phyloP scores from a whole-genome alignment of 2,329 filamentous ascomycete genomes.

The Fusarium sarcochroum region DNA sequence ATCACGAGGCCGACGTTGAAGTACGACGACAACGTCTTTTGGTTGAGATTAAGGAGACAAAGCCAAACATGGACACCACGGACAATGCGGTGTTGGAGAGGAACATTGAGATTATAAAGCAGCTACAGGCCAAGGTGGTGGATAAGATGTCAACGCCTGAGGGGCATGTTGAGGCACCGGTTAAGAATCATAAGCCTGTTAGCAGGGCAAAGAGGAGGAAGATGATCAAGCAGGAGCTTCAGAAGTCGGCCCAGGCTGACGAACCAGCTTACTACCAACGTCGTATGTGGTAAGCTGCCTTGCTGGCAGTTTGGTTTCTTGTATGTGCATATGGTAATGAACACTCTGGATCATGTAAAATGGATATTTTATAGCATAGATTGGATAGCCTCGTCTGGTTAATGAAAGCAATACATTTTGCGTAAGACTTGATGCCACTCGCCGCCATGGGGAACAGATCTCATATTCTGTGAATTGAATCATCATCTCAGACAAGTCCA shows the following conservation, averaged over 20 bases:
- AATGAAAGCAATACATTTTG: not conserved
- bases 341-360: conserved; percentile 11
- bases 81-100: conserved; percentile 36
- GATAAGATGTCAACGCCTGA: conserved; percentile 53
- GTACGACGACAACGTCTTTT: conserved; percentile 47
- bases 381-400: not conserved
- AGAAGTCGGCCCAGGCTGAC: conserved; percentile 60
- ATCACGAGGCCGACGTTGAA: conserved; percentile 53
- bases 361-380: conserved; percentile 7
- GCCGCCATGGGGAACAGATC: not conserved
- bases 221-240: conserved; percentile 71
- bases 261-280: conserved; percentile 68
- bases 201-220: conserved; percentile 67
- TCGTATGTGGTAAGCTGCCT: conserved; percentile 62
- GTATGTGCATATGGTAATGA: conserved; percentile 27
- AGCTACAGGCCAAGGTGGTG: conserved; percentile 51
- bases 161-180: conserved; percentile 54
- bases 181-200: conserved; percentile 62
- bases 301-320: not conserved
- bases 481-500: too few relatives aligned
- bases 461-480: too few relatives aligned
- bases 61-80: conserved; percentile 44
- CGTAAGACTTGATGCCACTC: not conserved
- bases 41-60: conserved; percentile 55
- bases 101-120: conserved; percentile 53